Evolutionary conservation across 805 yeast genomes (phyloP).

Genomic region (Wickerhamiella occidentalis): DNA sequence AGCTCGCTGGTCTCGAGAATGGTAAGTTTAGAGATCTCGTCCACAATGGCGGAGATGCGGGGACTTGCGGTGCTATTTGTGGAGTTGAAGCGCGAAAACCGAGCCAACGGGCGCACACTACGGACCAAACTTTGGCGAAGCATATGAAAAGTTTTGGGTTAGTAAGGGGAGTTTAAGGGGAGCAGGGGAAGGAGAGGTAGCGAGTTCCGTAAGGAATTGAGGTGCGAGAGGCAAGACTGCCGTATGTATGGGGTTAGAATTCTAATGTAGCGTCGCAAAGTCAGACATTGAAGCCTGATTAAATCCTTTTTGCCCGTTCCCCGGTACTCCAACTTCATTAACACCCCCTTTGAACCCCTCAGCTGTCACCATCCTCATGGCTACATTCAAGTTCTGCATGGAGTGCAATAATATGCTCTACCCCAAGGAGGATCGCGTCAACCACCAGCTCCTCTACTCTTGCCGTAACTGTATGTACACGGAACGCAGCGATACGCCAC

Average conservation of each 20-base stretch:
- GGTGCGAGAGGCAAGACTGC: too few relatives aligned
- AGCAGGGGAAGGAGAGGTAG: background rate
- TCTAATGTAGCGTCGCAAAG: too few relatives aligned
- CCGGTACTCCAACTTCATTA: too few relatives aligned
- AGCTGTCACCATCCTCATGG: slow-evolving; percentile 36
- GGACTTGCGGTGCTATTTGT: slow-evolving; percentile 41
- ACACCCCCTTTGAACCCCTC: background rate
- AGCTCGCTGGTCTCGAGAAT: slow-evolving; percentile 84
- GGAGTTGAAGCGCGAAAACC: slow-evolving; percentile 30
- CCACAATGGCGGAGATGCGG: slow-evolving; percentile 76
- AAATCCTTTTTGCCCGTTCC: too few relatives aligned
- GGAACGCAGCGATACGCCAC: slow-evolving; percentile 77
- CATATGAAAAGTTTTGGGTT: slow-evolving; percentile 4
- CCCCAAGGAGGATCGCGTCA: slow-evolving; percentile 85
- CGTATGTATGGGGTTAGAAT: too few relatives aligned
- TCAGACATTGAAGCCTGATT: too few relatives aligned
- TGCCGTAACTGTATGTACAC: slow-evolving; percentile 93
- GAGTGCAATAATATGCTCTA: slow-evolving; percentile 97
- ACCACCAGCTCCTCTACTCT: slow-evolving; percentile 64
- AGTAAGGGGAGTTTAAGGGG: background rate
- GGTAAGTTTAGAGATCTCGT: slow-evolving; percentile 81
- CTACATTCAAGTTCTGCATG: slow-evolving; percentile 90
- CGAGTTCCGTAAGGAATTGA: too few relatives aligned
- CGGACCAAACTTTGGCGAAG: slow-evolving; percentile 1
- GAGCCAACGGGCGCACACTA: background rate